phyloP scores from a whole-genome alignment of 805 yeast genomes.

The Metschnikowia reukaufii region DNA sequence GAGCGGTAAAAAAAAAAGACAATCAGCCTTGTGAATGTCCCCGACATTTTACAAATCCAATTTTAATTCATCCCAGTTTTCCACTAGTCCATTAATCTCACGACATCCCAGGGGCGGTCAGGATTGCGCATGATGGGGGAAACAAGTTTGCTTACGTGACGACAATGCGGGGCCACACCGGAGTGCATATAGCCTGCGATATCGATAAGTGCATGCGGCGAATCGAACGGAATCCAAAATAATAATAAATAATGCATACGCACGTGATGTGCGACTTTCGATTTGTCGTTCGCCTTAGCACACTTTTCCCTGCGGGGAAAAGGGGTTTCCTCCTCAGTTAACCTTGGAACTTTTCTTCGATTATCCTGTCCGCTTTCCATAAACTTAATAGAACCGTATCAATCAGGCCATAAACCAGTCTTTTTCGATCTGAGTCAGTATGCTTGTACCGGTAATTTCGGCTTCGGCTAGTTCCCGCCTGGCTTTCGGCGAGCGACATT shows the following conservation, averaged over 20 bases:
- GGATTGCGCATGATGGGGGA: neutral
- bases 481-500: neutral
- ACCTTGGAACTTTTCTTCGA: no score
- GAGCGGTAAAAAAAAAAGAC: no score
- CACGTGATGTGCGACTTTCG: neutral
- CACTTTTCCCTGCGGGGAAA: no score
- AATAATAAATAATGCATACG: neutral
- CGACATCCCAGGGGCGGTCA: neutral
- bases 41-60: neutral
- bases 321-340: neutral
- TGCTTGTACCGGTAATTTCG: neutral
- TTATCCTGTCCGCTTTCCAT: no score
- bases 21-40: no score
- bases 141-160: neutral
- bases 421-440: no score
- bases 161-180: constrained; percentile 5
- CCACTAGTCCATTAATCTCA: neutral
- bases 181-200: constrained; percentile 1
- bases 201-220: constrained; percentile 1
- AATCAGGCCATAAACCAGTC: no score
- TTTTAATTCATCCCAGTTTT: no score
- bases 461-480: neutral
- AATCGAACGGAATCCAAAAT: neutral
- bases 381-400: no score
- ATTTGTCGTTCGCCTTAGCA: no score